Base-by-base conservation (phyloP, 1,284 basidiomycete genomes). In the Sanghuangporus baumii region DNA sequence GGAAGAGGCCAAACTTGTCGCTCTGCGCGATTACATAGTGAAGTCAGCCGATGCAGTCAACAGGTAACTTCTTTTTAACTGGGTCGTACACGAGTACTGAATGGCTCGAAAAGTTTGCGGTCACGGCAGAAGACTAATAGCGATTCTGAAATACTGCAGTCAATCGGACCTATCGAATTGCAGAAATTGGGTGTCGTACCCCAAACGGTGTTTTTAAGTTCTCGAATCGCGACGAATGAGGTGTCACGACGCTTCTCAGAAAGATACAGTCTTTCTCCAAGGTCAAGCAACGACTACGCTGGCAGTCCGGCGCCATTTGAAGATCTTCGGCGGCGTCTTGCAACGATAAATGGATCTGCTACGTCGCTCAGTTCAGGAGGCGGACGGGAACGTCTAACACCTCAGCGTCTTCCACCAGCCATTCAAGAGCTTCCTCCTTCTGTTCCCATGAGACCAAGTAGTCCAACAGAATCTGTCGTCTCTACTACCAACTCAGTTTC, bases 141-240 rank as follows among this genome's bases (percentile, higher is more conserved):
- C 37, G 87, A 89, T 67, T 74, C 81, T 0, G 87, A 87, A 34
- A 81, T 80, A 61, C 81, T 91, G 3, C 88, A 89, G 69, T 81
- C 85, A 8, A 85, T 80, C 9, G 81, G 81, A 9, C 83, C 86
- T 43, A 79, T 92, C 38, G 89, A 91, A 67, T 77, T 93, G 47
- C 87, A 91, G 72, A 91, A 93, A 71, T 82, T 96, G 48, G 88
- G 90, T 3, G 90, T 98, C n/a, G 92, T 95, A 0, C 94, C 94
- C 5, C 94, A 94, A 66, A 99, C 96, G 0, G 91, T 99, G 23
- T 98, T 99, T 75, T 81, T 99, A 68, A 93, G 87, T 66, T 74
- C 81, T 5, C 77, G 81, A 34, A 73, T 76, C 36, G 71, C 77
- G 46, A 66, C 61, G 40, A 57, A 43, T 4, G 84, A 85, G 4